Evolutionary conservation across 371 early-diverging fungal genomes (phyloP).

Genomic region (Smittium mucronatum): DNA sequence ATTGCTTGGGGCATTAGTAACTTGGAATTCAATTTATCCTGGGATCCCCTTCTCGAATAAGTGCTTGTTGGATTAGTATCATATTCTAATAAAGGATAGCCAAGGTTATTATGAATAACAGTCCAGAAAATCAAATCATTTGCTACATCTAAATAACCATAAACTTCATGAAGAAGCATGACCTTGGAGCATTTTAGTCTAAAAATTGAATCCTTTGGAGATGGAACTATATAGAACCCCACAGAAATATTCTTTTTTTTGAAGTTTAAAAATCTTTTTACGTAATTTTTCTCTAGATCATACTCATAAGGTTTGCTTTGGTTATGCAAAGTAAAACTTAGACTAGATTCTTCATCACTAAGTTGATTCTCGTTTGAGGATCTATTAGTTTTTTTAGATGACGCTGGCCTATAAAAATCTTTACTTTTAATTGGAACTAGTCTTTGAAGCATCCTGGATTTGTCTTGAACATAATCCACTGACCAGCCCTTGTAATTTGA

Average conservation of each 20-base stretch:
- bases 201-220: neutral
- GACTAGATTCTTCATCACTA: neutral
- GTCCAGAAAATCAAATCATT: constrained; percentile 3
- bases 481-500: neutral
- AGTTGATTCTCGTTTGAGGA: no score
- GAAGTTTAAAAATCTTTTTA: neutral
- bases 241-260: neutral
- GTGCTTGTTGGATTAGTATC: neutral
- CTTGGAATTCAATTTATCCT: neutral
- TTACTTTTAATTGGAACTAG: neutral
- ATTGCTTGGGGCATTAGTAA: constrained; percentile 15
- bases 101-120: constrained; percentile 2
- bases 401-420: neutral
- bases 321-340: neutral
- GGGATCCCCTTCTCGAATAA: neutral
- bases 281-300: neutral
- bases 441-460: neutral
- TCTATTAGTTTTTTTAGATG: neutral
- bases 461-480: neutral
- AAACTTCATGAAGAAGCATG: constrained; percentile 5
- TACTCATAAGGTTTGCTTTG: neutral
- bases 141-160: constrained; percentile 8
- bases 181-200: constrained; percentile 6
- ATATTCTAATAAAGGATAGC: constrained; percentile 5
- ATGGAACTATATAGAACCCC: neutral